Evolutionary conservation across 2,329 filamentous ascomycete species (phyloP).

Genomic region (Fusarium ramigenum): DNA sequence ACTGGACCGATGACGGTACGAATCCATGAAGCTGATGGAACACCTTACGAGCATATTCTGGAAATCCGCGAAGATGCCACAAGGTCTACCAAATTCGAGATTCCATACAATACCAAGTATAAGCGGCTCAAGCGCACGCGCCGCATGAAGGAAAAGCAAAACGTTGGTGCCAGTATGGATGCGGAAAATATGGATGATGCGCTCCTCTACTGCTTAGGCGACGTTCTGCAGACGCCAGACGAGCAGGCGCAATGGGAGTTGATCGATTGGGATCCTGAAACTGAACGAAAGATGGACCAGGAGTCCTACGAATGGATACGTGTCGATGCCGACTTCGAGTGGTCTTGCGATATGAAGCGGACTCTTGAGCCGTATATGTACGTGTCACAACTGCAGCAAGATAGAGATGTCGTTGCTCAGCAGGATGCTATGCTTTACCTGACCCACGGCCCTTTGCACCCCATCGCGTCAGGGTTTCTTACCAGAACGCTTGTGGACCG

Average conservation of each 20-base stretch:
- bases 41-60: slow-evolving; percentile 97
- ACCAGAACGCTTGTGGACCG: slow-evolving; percentile 89
- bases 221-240: slow-evolving; percentile 84
- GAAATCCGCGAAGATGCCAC: slow-evolving; percentile 89
- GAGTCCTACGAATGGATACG: slow-evolving; percentile 99
- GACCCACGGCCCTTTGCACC: slow-evolving; percentile 71
- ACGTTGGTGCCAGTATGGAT: slow-evolving; percentile 66
- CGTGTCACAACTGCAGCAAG: slow-evolving; percentile 94
- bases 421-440: slow-evolving; percentile 81
- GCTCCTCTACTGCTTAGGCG: slow-evolving; percentile 89
- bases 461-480: slow-evolving; percentile 87
- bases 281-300: slow-evolving; percentile 90
- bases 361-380: slow-evolving; percentile 97
- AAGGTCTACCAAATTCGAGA: slow-evolving; percentile 82
- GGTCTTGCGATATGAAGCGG: slow-evolving; percentile 85
- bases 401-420: slow-evolving; percentile 93
- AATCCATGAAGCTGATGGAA: slow-evolving; percentile 97
- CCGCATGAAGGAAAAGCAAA: slow-evolving; percentile 78
- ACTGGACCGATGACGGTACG: slow-evolving; percentile 97
- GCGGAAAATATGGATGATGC: slow-evolving; percentile 76
- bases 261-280: slow-evolving; percentile 87
- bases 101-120: slow-evolving; percentile 99
- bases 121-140: slow-evolving; percentile 93
- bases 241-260: slow-evolving; percentile 87
- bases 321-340: slow-evolving; percentile 97